Percentiles rank a stretch among this genome's conserved stretches.
phyloP scores from a whole-genome alignment of 306 rosid species.

The Elaeagnus macrophylla region DNA sequence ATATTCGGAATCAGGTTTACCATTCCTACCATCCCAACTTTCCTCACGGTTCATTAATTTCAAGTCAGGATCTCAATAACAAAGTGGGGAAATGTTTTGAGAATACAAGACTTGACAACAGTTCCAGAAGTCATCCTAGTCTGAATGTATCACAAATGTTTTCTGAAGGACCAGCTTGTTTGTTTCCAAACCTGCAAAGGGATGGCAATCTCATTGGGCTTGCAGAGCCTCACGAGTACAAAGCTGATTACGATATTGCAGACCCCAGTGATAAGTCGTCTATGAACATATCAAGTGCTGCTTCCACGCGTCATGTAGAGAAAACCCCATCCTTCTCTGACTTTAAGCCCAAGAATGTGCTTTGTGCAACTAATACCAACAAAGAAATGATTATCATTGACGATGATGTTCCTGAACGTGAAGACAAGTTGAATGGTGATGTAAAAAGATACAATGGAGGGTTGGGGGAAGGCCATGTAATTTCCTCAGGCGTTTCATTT shows the following conservation, averaged over 20 bases:
- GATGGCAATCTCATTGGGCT: conserved; percentile 19
- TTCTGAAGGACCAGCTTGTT: conserved; percentile 16
- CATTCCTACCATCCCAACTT: conserved; percentile 21
- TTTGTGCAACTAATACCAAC: conserved; percentile 12
- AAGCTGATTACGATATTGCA: conserved; percentile 17
- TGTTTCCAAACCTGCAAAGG: conserved; percentile 21
- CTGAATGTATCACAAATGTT: conserved; percentile 9
- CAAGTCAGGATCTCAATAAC: conserved; percentile 23
- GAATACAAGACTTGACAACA: conserved; percentile 16
- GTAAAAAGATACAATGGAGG: conserved; percentile 23
- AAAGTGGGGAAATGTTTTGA: conserved; percentile 17
- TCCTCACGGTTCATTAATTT: conserved; percentile 20
- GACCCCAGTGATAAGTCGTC: conserved; percentile 8
- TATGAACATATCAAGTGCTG: conserved; percentile 17
- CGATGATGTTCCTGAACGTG: conserved; percentile 33
- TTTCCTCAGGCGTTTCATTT: conserved; percentile 20
- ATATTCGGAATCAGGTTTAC: conserved; percentile 19
- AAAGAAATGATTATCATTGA: conserved; percentile 31
- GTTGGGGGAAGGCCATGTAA: conserved; percentile 17
- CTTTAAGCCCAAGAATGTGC: conserved; percentile 17
- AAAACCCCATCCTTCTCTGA: conserved; percentile 11
- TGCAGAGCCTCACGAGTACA: conserved; percentile 20
- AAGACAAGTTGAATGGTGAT: conserved; percentile 19
- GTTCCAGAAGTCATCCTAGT: conserved; percentile 12
- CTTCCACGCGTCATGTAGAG: conserved; percentile 11